These are phyloP conservation scores for Papiliotrema flavescens DNA, from an alignment of 1,284 basidiomycete species.

Conservation along the genomic window DNA sequence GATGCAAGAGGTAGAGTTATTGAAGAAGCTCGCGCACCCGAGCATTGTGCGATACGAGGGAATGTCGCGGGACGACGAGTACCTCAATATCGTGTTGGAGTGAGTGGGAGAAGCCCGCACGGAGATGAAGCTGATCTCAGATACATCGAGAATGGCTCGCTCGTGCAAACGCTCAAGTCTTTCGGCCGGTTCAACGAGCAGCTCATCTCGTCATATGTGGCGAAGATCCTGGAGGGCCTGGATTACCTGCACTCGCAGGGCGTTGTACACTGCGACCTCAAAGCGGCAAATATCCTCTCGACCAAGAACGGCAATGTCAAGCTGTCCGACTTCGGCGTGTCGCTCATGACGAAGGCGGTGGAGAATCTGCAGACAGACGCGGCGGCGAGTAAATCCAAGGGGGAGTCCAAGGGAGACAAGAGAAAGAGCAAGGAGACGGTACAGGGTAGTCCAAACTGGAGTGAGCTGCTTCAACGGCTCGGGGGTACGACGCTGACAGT, in stretches of 20 bases:
- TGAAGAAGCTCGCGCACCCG: conserved; percentile 83
- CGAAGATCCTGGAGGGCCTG: conserved; percentile 88
- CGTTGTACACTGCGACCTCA: conserved; percentile 56
- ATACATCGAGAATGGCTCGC: conserved; percentile 89
- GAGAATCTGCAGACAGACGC: conserved; percentile 72
- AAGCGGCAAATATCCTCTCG: conserved; percentile 57
- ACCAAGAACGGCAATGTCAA: conserved; percentile 57
- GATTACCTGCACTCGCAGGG: conserved; percentile 80
- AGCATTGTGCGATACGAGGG: conserved; percentile 95
- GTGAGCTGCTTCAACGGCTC: conserved; percentile 38
- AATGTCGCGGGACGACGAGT: conserved; percentile 82
- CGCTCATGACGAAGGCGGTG: conserved; percentile 52
- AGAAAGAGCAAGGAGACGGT: conserved; percentile 39
- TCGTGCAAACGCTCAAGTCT: conserved; percentile 82
- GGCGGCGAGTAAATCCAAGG: conserved; percentile 27
- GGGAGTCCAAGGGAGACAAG: conserved; percentile 3
- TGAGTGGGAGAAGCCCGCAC: conserved; percentile 51
- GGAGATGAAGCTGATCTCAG: conserved; percentile 48
- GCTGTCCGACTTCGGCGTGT: conserved; percentile 58
- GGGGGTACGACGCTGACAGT: background rate
- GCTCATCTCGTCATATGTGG: conserved; percentile 82
- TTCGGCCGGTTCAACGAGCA: conserved; percentile 88
- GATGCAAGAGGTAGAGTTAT: conserved; percentile 85
- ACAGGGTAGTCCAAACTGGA: conserved; percentile 95
- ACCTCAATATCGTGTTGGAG: conserved; percentile 88